These are phyloP conservation scores for Turritis glabra DNA, from an alignment of 345 rosid genomes.

Conservation along the genomic window DNA sequence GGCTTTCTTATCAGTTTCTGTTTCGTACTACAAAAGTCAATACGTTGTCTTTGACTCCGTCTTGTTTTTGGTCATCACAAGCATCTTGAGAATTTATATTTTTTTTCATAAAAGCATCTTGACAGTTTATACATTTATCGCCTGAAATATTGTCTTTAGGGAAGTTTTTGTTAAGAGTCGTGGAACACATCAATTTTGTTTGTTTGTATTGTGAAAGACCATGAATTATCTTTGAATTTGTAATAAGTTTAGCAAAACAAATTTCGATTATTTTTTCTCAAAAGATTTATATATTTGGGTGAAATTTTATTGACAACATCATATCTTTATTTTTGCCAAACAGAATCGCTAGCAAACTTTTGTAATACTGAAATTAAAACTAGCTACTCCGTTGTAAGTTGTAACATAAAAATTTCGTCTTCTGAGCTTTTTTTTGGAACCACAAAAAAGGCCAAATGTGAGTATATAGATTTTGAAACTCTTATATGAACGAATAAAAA, in stretches of 20 bases:
- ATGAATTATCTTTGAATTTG: not conserved
- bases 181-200: not conserved
- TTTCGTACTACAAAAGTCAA: conserved; percentile 11
- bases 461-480: not conserved
- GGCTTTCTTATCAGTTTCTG: too few relatives aligned
- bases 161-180: not conserved
- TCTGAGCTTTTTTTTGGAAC: not conserved
- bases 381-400: not conserved
- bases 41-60: conserved; percentile 18
- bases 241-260: not conserved
- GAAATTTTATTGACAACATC: not conserved
- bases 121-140: not conserved
- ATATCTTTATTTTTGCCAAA: not conserved
- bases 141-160: not conserved
- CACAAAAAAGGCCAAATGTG: not conserved
- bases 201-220: not conserved
- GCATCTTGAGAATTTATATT: not conserved
- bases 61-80: not conserved
- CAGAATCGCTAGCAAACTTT: not conserved
- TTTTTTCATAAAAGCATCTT: not conserved
- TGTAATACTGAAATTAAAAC: not conserved
- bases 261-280: not conserved
- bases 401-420: not conserved
- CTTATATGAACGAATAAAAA: not conserved
- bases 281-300: not conserved